A percentile compares a stretch with the other conserved stretches of the same genome.
Conservation (phyloP, 1,139 yeast species). For the Citeromyces hawaiiensis region DNA sequence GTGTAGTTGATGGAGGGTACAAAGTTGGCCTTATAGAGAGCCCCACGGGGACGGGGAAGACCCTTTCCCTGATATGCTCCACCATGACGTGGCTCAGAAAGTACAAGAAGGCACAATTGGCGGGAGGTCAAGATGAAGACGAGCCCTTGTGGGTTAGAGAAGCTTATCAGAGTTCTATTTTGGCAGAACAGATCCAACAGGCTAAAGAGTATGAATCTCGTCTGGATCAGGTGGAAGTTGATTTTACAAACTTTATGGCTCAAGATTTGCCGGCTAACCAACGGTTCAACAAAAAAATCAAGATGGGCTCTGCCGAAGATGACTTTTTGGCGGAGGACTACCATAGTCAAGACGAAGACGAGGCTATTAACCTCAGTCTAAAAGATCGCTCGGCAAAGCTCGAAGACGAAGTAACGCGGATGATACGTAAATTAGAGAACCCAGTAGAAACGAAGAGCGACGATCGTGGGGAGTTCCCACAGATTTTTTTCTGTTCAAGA, state of each 20-base stretch:
- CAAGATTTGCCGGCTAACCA: constrained; percentile 26
- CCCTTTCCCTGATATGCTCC: constrained; percentile 76
- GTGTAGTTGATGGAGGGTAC: constrained; percentile 39
- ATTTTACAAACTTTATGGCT: constrained; percentile 14
- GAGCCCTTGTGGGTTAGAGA: constrained; percentile 43
- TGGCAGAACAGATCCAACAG: constrained; percentile 18
- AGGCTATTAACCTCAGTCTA: not conserved
- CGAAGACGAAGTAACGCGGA: constrained; percentile 2
- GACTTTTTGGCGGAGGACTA: not conserved
- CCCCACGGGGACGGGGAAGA: constrained; percentile 95
- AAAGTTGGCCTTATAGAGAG: constrained; percentile 81
- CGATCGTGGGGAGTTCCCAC: constrained; percentile 17
- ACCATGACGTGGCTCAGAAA: constrained; percentile 78
- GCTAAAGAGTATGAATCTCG: constrained; percentile 27
- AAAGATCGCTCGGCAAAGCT: not conserved
- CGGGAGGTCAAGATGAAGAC: constrained; percentile 21
- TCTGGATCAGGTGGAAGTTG: constrained; percentile 16
- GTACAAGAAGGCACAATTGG: constrained; percentile 23
- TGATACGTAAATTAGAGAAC: not conserved
- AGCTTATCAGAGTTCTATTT: constrained; percentile 22
- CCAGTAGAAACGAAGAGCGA: not conserved
- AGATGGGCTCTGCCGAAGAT: not conserved
- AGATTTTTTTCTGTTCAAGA: constrained; percentile 62
- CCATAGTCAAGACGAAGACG: not conserved
- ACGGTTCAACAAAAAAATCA: not conserved